These are phyloP conservation scores for Grifola frondosa DNA, from an alignment of 1,284 basidiomycete genomes.

Conservation along the genomic window DNA sequence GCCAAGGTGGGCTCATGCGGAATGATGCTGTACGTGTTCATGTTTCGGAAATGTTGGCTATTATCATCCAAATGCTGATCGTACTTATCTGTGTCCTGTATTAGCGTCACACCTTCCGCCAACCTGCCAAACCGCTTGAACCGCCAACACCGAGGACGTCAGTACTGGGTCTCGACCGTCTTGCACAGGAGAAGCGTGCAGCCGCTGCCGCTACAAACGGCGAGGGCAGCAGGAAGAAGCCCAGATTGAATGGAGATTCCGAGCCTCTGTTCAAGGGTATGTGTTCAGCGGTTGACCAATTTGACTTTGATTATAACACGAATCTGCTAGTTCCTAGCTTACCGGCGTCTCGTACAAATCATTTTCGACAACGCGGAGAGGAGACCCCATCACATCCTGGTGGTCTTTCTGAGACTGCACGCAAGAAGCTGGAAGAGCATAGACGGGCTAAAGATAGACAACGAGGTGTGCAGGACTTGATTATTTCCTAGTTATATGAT, in stretches of 20 bases:
- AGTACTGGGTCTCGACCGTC: conserved; percentile 79
- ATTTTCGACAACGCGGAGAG: conserved; percentile 73
- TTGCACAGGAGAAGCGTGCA: conserved; percentile 85
- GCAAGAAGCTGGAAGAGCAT: conserved; percentile 74
- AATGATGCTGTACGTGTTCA: conserved; percentile 61
- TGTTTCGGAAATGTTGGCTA: neutral
- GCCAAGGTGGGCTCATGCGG: conserved; percentile 77
- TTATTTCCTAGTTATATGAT: neutral
- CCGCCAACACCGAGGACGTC: conserved; percentile 75
- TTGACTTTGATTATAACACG: no score
- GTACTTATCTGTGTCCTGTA: neutral
- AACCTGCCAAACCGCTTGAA: conserved; percentile 69
- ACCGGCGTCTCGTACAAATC: conserved; percentile 55
- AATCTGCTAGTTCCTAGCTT: conserved; percentile 78
- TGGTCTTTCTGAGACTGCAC: conserved; percentile 77
- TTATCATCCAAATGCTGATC: no score
- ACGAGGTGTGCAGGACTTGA: conserved; percentile 44
- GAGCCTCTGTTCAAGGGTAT: conserved; percentile 82
- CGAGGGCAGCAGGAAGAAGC: conserved; percentile 63
- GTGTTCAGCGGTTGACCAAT: no score
- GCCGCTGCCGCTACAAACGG: conserved; percentile 44
- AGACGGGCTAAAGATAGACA: conserved; percentile 67
- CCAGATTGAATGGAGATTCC: conserved; percentile 58
- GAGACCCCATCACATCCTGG: conserved; percentile 95
- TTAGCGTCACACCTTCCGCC: conserved; percentile 76